phyloP scores from a whole-genome alignment of 106 monocot genomes.

The Acorus gramineus region DNA sequence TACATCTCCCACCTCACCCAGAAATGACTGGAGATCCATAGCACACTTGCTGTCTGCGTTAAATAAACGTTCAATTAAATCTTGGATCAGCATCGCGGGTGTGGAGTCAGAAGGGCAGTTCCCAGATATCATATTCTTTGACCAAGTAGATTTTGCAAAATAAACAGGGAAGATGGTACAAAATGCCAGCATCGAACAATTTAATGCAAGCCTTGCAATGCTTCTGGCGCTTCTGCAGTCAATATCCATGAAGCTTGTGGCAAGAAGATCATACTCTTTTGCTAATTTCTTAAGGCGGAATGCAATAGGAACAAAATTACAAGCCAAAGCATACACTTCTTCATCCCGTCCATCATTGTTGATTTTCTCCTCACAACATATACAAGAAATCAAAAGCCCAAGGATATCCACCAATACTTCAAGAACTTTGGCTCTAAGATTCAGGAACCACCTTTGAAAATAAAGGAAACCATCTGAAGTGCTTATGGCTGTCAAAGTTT shows the following conservation, averaged over 20 bases:
- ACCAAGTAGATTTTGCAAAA: conserved; percentile 14
- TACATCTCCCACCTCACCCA: too few species aligned
- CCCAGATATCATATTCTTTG: conserved; percentile 1
- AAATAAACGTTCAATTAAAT: too few species aligned
- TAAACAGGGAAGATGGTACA: conserved; percentile 39
- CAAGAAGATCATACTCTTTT: conserved; percentile 75
- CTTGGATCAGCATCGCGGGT: too few species aligned
- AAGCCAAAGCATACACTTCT: conserved; percentile 12
- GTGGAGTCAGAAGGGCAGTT: too few species aligned
- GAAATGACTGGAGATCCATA: too few species aligned
- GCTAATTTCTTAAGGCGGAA: conserved; percentile 33
- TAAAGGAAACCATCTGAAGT: conserved; percentile 20
- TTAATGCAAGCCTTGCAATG: conserved; percentile 51
- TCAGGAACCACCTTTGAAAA: conserved; percentile 82
- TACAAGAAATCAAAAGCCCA: conserved; percentile 21
- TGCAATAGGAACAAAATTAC: conserved; percentile 25
- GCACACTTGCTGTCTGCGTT: too few species aligned
- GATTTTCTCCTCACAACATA: conserved; percentile 3
- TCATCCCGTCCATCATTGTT: background rate
- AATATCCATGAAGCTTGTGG: conserved; percentile 64
- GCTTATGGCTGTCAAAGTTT: conserved; percentile 29
- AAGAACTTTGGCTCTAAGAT: conserved; percentile 56
- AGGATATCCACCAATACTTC: conserved; percentile 37
- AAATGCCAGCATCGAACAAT: conserved; percentile 78
- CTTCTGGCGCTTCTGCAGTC: conserved; percentile 38